Conservation (phyloP, 2,329 filamentous ascomycete species). For the Neodidymelliopsis sp. region DNA sequence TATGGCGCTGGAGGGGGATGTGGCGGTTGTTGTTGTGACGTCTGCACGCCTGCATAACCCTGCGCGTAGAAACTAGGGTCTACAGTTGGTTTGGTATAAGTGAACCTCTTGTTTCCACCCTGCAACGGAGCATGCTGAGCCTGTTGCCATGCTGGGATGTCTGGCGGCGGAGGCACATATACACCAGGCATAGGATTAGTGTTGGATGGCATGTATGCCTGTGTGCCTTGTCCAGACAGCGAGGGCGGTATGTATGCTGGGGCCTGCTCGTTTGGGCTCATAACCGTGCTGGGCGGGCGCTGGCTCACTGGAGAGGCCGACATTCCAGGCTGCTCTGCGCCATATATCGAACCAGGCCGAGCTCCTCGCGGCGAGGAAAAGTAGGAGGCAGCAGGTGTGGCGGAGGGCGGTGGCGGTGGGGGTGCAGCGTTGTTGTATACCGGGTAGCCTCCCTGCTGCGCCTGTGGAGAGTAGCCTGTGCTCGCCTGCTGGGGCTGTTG, state of each 20-base stretch:
- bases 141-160: constrained; percentile 48
- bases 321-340: constrained; percentile 30
- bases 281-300: constrained; percentile 30
- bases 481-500: constrained; percentile 30
- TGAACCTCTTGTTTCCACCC: constrained; percentile 41
- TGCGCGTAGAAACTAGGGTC: constrained; percentile 37
- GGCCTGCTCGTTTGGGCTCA: constrained; percentile 44
- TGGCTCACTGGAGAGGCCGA: constrained; percentile 28
- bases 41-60: constrained; percentile 33
- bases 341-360: constrained; percentile 41
- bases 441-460: constrained; percentile 38
- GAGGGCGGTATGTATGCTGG: constrained; percentile 45
- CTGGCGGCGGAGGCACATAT: constrained; percentile 47
- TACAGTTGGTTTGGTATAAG: constrained; percentile 39
- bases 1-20: constrained; percentile 24
- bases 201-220: constrained; percentile 45
- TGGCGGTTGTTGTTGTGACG: constrained; percentile 19
- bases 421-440: constrained; percentile 38
- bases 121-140: constrained; percentile 46
- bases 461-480: constrained; percentile 27
- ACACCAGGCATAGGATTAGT: constrained; percentile 46
- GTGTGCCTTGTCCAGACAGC: constrained; percentile 42
- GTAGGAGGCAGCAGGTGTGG: constrained; percentile 42
- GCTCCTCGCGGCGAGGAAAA: constrained; percentile 38
- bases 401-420: constrained; percentile 40